Conservation (phyloP, 345 rosid genomes). For the Murraya paniculata region DNA sequence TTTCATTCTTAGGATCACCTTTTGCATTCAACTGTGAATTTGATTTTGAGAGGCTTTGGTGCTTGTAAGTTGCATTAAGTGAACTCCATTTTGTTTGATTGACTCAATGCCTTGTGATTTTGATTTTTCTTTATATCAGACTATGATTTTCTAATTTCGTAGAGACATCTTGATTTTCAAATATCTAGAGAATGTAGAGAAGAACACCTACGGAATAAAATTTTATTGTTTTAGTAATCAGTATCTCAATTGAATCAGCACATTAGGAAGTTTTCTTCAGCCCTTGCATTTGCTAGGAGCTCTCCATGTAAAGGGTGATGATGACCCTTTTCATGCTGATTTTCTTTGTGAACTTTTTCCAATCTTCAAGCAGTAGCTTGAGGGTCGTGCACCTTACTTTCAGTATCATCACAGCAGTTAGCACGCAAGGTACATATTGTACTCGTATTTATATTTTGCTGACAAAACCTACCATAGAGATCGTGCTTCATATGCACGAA, state of each 20-base stretch:
- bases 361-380: conserved; percentile 35
- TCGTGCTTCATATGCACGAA: conserved; percentile 1
- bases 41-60: conserved; percentile 16
- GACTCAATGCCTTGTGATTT: conserved; percentile 9
- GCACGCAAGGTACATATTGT: conserved; percentile 35
- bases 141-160: background rate
- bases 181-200: background rate
- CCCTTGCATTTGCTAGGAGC: conserved; percentile 16
- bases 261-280: background rate
- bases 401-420: conserved; percentile 37
- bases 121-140: conserved; percentile 4
- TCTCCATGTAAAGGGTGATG: background rate
- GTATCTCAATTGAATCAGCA: background rate
- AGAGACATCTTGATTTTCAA: background rate
- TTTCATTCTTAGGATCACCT: conserved; percentile 16
- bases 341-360: conserved; percentile 24
- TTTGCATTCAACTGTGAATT: conserved; percentile 9
- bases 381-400: conserved; percentile 39
- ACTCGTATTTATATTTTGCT: conserved; percentile 19
- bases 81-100: conserved; percentile 18
- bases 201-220: background rate
- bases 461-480: conserved; percentile 31
- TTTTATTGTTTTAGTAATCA: background rate
- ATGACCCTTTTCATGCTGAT: background rate
- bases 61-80: conserved; percentile 24